Conservation (phyloP, 208 protist species). For the Acanthamoeba castellanii region DNA sequence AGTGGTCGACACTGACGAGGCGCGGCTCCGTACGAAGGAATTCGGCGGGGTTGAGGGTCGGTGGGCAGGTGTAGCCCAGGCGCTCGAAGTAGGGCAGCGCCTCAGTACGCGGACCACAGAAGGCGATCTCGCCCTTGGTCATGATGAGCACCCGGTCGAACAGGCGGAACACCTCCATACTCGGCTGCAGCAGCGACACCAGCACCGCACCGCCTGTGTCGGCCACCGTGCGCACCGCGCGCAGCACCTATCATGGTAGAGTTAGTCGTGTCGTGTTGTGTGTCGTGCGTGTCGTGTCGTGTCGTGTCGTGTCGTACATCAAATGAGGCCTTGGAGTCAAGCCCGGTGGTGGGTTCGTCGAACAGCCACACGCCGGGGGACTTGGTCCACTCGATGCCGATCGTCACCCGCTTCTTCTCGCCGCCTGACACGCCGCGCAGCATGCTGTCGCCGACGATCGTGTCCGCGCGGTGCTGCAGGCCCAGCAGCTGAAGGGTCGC, state of each 20-base stretch:
- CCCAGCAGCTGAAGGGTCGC: constrained; percentile 49
- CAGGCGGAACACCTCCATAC: constrained; percentile 63
- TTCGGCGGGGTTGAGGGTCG: constrained; percentile 79
- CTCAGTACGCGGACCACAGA: constrained; percentile 45
- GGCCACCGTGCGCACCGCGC: not conserved
- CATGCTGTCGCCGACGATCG: constrained; percentile 64
- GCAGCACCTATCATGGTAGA: constrained; percentile 34
- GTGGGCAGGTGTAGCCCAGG: constrained; percentile 75
- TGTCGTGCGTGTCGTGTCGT: not conserved
- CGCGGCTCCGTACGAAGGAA: constrained; percentile 72
- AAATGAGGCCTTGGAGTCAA: constrained; percentile 64
- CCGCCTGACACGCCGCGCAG: constrained; percentile 72
- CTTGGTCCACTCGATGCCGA: constrained; percentile 72
- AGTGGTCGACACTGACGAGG: not conserved
- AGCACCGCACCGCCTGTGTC: constrained; percentile 42
- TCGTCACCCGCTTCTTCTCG: constrained; percentile 75
- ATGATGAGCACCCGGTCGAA: constrained; percentile 74
- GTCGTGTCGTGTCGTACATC: not conserved
- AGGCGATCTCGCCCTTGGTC: constrained; percentile 77
- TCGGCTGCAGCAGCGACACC: constrained; percentile 67
- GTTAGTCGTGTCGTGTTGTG: not conserved
- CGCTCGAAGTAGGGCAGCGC: constrained; percentile 76
- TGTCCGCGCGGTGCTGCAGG: constrained; percentile 67
- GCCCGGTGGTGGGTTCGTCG: constrained; percentile 72
- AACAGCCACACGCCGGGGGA: constrained; percentile 61